Conservation (phyloP, 2,329 filamentous ascomycete species). For the Plenodomus tracheiphilus region DNA sequence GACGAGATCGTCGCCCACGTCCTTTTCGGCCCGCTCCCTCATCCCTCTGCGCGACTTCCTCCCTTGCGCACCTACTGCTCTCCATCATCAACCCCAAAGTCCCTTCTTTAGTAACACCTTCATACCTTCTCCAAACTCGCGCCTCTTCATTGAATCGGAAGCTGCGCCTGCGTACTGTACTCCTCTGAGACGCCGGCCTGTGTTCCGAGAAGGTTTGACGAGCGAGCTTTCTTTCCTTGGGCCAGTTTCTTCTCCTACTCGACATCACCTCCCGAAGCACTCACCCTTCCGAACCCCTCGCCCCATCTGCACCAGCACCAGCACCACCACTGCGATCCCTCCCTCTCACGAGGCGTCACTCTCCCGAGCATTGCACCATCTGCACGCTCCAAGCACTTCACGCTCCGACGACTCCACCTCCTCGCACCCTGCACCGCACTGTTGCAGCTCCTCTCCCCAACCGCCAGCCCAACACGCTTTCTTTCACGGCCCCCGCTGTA, state of each 20-base stretch:
- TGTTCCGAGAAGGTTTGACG: conserved; percentile 44
- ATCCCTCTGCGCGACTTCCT: conserved; percentile 19
- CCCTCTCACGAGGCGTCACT: conserved; percentile 27
- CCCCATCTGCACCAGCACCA: conserved; percentile 34
- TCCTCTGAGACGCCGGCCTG: conserved; percentile 28
- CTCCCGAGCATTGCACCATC: conserved; percentile 33
- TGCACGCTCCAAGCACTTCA: conserved; percentile 38
- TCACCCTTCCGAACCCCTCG: conserved; percentile 33
- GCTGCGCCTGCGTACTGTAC: conserved; percentile 21
- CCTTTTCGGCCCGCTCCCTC: conserved; percentile 20
- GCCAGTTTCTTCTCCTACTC: conserved; percentile 36
- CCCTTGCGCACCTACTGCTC: conserved; percentile 18
- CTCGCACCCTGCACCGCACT: conserved; percentile 31
- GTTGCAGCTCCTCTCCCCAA: conserved; percentile 34
- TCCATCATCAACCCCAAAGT: conserved; percentile 16
- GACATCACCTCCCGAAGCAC: conserved; percentile 32
- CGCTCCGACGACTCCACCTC: conserved; percentile 42
- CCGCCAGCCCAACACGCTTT: conserved; percentile 82
- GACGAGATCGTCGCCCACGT: conserved; percentile 20
- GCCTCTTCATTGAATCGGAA: conserved; percentile 20
- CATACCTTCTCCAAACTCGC: conserved; percentile 22
- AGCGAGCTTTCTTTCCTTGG: conserved; percentile 45
- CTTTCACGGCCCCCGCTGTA: conserved; percentile 78
- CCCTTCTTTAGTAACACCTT: conserved; percentile 18
- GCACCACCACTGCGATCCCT: conserved; percentile 30